Evolutionary conservation across 2,329 filamentous ascomycete genomes (phyloP), one percentile per base, ranked within the genome.

Genomic region (Exserohilum turcica): DNA sequence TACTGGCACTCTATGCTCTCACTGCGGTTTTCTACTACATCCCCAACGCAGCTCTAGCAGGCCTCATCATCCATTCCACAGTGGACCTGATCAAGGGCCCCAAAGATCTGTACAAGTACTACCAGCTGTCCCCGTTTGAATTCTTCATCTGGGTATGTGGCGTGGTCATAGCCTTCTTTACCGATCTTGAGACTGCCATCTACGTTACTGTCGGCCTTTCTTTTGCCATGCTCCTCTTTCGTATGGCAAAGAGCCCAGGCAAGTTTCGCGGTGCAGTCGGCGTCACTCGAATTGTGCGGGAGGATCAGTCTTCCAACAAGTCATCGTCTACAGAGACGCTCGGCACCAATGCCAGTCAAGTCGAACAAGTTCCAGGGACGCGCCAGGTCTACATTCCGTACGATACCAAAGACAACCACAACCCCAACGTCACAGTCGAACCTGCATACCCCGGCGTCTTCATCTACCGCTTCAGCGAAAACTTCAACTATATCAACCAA

Each of bases 401-500:
- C 2, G 67, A 77, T 9, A 79, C 79, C 21, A 80, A 82, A 63
- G 87, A 87, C 60, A 85, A 82, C 35, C 82, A 82, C 2, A 83
- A 86, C 53, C 76, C 77, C n/a, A 74, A 74, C 8, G 38, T 68
- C 32, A 54, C 52, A 76, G 80, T 29, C 84, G 92, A 54, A 90
- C 90, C 63, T 81, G 95, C 59, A 7, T 63, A 69, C 39, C 92
- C 92, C 0, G 93, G 93, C 39, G 84, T 97, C 61, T 96, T 97
- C 77, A 95, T 97, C 68, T 97, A 96, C 78, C 86, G 92, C 37
- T 96, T 97, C 75, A 88, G 88, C 0, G 92, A 96, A 76, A 89
- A 91, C 38, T 95, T 95, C 81, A 95, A 93, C 77, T 97, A 96
- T 70, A 90, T 92, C 57, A 97, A 96, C 63, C 91, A 91, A 16